A percentile compares a stretch with the other conserved stretches of the same genome.
phyloP scores from a whole-genome alignment of 345 rosid species.

The Citrus glauca region DNA sequence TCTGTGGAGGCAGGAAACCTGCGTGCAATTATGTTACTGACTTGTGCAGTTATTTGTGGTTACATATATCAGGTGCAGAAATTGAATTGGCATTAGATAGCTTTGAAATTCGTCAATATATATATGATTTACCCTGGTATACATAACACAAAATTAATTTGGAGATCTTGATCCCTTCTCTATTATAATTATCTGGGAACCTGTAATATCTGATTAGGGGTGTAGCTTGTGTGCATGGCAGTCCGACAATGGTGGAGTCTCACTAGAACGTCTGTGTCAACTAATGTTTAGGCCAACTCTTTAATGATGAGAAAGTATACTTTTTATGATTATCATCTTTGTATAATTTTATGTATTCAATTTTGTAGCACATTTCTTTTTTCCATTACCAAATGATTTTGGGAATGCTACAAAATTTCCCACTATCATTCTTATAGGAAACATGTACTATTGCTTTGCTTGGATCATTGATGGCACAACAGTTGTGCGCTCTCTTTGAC shows the following conservation, averaged over 20 bases:
- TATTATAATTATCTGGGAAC: background rate
- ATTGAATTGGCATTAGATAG: background rate
- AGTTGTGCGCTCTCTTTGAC: background rate
- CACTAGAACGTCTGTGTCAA: background rate
- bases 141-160: background rate
- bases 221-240: background rate
- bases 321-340: background rate
- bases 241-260: background rate
- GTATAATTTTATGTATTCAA: background rate
- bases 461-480: background rate
- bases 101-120: background rate
- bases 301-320: background rate
- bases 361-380: no score
- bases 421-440: background rate
- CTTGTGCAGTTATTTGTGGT: constrained; percentile 67
- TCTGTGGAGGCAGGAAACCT: constrained; percentile 48
- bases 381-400: background rate
- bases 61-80: constrained; percentile 71
- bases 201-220: background rate
- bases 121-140: no score
- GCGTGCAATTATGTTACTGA: constrained; percentile 55
- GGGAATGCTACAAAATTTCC: background rate
- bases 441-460: background rate
- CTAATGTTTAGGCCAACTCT: background rate
- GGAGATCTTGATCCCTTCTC: background rate